Conservation (phyloP, 495 filamentous ascomycete genomes). For the Xylaria bambusicola region DNA sequence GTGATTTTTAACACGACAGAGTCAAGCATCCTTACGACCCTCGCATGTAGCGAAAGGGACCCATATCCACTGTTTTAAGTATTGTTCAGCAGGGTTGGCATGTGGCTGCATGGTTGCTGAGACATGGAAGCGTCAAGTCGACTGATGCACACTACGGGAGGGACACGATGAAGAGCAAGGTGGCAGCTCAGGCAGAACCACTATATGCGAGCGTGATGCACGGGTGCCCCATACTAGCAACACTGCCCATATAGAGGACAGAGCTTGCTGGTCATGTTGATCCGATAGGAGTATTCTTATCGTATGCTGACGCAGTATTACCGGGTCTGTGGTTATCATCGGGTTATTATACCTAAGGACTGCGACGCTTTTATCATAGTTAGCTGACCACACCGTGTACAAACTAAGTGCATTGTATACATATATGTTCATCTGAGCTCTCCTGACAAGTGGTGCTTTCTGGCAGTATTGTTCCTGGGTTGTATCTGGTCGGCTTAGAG, state of each 20-base stretch:
- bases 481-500: too few species aligned
- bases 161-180: constrained; percentile 2
- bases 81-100: background rate
- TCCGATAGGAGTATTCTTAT: constrained; percentile 5
- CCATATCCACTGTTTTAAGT: constrained; percentile 14
- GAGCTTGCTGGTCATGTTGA: constrained; percentile 14
- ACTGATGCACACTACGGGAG: background rate
- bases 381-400: too few species aligned
- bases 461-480: too few species aligned
- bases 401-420: too few species aligned
- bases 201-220: constrained; percentile 15
- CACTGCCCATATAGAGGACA: constrained; percentile 13
- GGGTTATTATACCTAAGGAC: background rate
- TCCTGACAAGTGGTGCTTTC: too few species aligned
- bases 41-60: background rate
- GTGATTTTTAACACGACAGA: background rate
- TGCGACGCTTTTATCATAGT: too few species aligned
- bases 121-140: constrained; percentile 1
- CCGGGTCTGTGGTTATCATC: background rate
- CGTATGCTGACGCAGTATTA: background rate
- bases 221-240: constrained; percentile 10
- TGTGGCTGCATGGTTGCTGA: background rate
- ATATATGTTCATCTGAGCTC: too few species aligned
- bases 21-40: background rate
- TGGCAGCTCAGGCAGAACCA: background rate